Evolutionary conservation across 2,329 filamentous ascomycete species (phyloP).

Genomic region (Hymenoscyphus infarciens): DNA sequence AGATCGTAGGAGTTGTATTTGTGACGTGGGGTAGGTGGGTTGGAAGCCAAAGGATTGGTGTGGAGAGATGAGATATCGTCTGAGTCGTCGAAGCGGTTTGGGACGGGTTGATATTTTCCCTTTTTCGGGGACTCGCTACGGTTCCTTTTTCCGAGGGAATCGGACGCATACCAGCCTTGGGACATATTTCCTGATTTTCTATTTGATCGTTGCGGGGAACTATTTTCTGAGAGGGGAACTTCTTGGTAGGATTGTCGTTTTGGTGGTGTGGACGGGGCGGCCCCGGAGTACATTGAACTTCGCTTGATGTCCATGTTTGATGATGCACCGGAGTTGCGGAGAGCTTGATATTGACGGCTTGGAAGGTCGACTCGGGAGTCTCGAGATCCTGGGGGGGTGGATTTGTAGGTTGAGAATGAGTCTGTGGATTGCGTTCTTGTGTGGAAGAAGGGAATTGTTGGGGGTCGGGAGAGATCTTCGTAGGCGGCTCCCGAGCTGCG

Average conservation of each 20-base stretch:
- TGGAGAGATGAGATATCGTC: constrained; percentile 32
- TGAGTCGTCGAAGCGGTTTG: constrained; percentile 41
- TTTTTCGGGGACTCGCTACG: constrained; percentile 29
- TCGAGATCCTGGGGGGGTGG: constrained; percentile 47
- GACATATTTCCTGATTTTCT: constrained; percentile 12
- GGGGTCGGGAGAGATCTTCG: constrained; percentile 46
- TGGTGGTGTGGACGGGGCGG: constrained; percentile 17
- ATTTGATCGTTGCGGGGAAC: constrained; percentile 22
- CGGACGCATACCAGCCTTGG: constrained; percentile 31
- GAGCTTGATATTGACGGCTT: constrained; percentile 52
- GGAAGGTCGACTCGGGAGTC: constrained; percentile 55
- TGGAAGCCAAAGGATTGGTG: constrained; percentile 52
- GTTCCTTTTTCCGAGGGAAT: constrained; percentile 33
- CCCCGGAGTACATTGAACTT: constrained; percentile 37
- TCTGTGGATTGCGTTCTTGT: constrained; percentile 64
- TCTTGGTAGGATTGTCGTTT: constrained; percentile 34
- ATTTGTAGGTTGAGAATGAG: constrained; percentile 50
- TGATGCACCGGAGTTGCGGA: constrained; percentile 44
- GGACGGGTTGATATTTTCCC: constrained; percentile 28
- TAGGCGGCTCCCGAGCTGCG: constrained; percentile 44
- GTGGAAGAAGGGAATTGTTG: constrained; percentile 73
- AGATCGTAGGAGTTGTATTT: constrained; percentile 14
- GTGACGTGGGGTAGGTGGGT: constrained; percentile 41
- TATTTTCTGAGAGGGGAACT: constrained; percentile 44
- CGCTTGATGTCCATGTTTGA: constrained; percentile 45